Evolutionary conservation across 2,329 filamentous ascomycete species (phyloP).

Genomic region (Trichoderma harzianum): DNA sequence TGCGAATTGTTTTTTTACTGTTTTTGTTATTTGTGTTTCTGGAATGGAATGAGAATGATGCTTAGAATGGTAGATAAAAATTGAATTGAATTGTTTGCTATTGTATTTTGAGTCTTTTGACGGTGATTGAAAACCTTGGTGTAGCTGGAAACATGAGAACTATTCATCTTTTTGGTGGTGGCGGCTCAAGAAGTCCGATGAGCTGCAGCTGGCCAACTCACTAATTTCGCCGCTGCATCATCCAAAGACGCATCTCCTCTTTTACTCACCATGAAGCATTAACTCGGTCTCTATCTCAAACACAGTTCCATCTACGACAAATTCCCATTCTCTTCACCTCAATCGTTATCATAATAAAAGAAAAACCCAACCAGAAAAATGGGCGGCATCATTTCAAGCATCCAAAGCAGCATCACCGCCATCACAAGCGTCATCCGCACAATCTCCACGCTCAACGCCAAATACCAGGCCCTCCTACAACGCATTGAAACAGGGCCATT

Average conservation of each 20-base stretch:
- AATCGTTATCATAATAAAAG: not conserved
- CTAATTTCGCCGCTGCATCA: not conserved
- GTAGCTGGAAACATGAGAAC: not conserved
- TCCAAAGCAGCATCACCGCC: constrained; percentile 25
- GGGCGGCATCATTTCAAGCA: constrained; percentile 33
- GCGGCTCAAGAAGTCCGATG: not conserved
- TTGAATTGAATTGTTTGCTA: constrained; percentile 1
- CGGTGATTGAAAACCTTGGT: not conserved
- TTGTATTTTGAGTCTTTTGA: not conserved
- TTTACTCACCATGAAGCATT: not conserved
- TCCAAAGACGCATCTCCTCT: not conserved
- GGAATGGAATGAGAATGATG: constrained; percentile 13
- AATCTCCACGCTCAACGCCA: constrained; percentile 27
- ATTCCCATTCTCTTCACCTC: not conserved
- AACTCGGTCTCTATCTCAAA: not conserved
- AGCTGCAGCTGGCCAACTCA: not conserved
- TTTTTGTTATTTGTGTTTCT: constrained; percentile 15
- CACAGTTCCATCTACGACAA: not conserved
- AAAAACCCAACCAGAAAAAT: constrained; percentile 24
- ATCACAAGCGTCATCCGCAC: constrained; percentile 26
- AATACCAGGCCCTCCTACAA: constrained; percentile 29
- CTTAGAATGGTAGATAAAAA: constrained; percentile 31
- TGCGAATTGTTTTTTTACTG: not conserved
- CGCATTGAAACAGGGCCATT: constrained; percentile 36
- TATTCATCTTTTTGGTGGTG: not conserved